Percentiles rank a stretch among this genome's conserved stretches.
These are phyloP conservation scores for Talaromyces atroroseus DNA, from an alignment of 2,329 filamentous ascomycete genomes.

Conservation along the genomic window DNA sequence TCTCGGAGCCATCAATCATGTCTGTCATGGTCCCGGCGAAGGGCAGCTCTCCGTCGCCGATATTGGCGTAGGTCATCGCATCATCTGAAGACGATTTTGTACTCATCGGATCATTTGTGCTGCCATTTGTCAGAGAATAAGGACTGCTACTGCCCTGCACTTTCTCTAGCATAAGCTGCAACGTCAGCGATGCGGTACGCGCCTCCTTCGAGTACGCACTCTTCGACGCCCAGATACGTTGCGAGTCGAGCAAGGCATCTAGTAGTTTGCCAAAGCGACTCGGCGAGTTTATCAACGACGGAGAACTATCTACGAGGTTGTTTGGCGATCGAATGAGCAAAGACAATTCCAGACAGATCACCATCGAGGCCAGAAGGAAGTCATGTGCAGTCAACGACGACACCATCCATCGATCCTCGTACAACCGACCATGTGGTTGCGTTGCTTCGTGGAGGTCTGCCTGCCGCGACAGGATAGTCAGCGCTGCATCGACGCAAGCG, in stretches of 20 bases:
- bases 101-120: neutral
- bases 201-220: conserved; percentile 14
- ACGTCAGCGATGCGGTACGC: conserved; percentile 13
- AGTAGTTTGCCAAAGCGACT: conserved; percentile 8
- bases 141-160: conserved; percentile 7
- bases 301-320: neutral
- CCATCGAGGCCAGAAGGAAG: conserved; percentile 55
- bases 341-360: conserved; percentile 45
- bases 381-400: conserved; percentile 54
- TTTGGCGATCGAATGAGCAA: conserved; percentile 4
- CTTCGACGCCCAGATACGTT: conserved; percentile 15
- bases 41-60: neutral
- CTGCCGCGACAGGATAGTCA: conserved; percentile 45
- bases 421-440: conserved; percentile 48
- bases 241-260: conserved; percentile 12
- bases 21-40: conserved; percentile 18
- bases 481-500: conserved; percentile 42
- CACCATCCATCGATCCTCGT: conserved; percentile 53
- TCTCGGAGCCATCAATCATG: conserved; percentile 19
- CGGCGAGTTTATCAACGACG: neutral
- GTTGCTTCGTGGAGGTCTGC: conserved; percentile 42
- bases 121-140: neutral
- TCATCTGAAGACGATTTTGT: neutral
- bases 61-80: neutral
- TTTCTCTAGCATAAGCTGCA: conserved; percentile 18